These are phyloP conservation scores for Neofusicoccum umdonicola DNA, from an alignment of 2,329 filamentous ascomycete species.

Conservation along the genomic window DNA sequence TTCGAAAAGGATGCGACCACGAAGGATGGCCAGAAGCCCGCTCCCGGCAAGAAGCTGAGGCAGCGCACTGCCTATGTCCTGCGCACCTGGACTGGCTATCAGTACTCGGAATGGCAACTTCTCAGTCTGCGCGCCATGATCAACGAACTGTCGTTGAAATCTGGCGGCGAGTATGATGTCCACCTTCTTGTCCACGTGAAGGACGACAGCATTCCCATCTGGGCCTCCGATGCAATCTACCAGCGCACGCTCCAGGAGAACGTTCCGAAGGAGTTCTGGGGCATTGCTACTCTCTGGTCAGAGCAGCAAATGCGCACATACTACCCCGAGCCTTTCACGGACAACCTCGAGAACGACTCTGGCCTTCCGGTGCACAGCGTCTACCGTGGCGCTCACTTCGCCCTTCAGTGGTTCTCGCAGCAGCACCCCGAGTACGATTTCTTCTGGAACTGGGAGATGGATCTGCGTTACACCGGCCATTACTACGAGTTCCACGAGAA, in stretches of 20 bases:
- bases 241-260: constrained; percentile 64
- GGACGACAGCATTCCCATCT: constrained; percentile 71
- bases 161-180: constrained; percentile 82
- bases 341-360: constrained; percentile 57
- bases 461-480: constrained; percentile 75
- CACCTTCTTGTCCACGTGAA: constrained; percentile 84
- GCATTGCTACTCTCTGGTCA: constrained; percentile 88
- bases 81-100: constrained; percentile 78
- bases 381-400: constrained; percentile 63
- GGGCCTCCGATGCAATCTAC: constrained; percentile 71
- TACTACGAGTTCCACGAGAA: constrained; percentile 77
- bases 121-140: constrained; percentile 81
- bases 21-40: constrained; percentile 25
- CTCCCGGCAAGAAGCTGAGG: constrained; percentile 40
- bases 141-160: constrained; percentile 74
- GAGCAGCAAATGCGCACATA: constrained; percentile 88
- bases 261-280: constrained; percentile 80
- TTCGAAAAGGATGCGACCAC: constrained; percentile 37
- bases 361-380: constrained; percentile 75
- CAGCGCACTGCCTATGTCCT: constrained; percentile 78
- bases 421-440: constrained; percentile 52
- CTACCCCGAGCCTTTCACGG: constrained; percentile 83
- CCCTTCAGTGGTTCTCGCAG: constrained; percentile 52
- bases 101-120: constrained; percentile 75
- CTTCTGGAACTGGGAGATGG: constrained; percentile 88